Conservation (phyloP, 257 asterid genomes). For the Thymus mandschuricus region DNA sequence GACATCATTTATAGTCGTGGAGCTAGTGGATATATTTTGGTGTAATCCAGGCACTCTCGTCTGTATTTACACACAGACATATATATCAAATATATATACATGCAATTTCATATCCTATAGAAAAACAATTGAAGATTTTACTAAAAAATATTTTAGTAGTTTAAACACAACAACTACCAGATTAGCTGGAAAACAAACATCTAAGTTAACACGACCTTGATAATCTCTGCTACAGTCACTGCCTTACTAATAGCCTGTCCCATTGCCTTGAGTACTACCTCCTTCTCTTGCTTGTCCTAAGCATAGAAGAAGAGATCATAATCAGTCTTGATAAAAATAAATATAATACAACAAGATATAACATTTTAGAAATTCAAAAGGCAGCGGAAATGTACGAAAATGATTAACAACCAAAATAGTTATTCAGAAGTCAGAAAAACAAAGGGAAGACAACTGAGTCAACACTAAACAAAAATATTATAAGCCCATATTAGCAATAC, state of each 20-base stretch:
- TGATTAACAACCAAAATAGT: neutral
- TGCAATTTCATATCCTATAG: neutral
- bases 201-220: slow-evolving; percentile 44
- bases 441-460: neutral
- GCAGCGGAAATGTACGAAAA: neutral
- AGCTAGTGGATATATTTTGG: slow-evolving; percentile 58
- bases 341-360: neutral
- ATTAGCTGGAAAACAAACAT: neutral
- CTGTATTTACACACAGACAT: slow-evolving; percentile 34
- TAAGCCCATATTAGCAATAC: neutral
- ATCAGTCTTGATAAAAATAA: neutral
- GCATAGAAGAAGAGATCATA: neutral
- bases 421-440: neutral
- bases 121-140: neutral
- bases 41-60: slow-evolving; percentile 51
- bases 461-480: neutral
- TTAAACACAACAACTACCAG: neutral
- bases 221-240: slow-evolving; percentile 59
- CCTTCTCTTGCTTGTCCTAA: slow-evolving; percentile 54
- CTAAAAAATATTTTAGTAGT: neutral
- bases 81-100: neutral
- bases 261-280: slow-evolving; percentile 58
- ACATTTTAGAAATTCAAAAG: neutral
- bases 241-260: slow-evolving; percentile 71
- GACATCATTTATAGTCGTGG: slow-evolving; percentile 59